Base-by-base conservation (phyloP, 2,329 filamentous ascomycete genomes). In the Colletotrichum spaethianum region DNA sequence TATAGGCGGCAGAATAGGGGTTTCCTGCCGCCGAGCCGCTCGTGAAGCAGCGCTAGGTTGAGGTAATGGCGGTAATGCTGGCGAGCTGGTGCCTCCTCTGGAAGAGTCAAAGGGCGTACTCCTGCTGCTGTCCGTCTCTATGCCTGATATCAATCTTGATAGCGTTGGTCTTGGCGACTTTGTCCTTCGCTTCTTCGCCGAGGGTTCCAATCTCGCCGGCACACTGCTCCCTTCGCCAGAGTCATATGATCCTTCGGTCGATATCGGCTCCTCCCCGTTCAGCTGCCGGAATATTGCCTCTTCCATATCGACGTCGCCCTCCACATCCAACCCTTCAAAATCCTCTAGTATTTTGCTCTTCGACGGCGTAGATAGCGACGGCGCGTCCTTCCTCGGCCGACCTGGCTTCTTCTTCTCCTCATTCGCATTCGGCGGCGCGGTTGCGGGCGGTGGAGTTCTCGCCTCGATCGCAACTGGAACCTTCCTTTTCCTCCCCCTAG, bases 361-460 rank as follows among this genome's bases (percentile, higher is more conserved):
- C 1, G 78, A 75, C 2, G 83, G 83, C 1, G 80, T 83, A 3
- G 79, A 80, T 1, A 84, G 73, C 76, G 84, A 81, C 3, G 64
- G 64, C 9, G 42, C 62, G 6, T 79, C 77, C 60, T 75, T 78
- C 70, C 77, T 81, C 4, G 77, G 77, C 23, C 75, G 74, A 1
- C 73, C 63, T 0, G 20, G 50, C 28, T 46, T 76, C 72, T 38
- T 74, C 73, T 69, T 77, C 62, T 74, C 73, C 48, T 78, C 78
- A 4, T 76, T 73, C 42, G 76, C 76, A 12, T 28, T 26, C 26
- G 48, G 48, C 20, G 52, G 18, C 16, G 60, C 26, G 18, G 59
- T 44, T 26, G 28, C 23, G 6, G 50, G 38, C 23, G 36, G 40
- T 40, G 56, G 31, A n/a, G 46, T 63, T 16, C 23, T 56, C 4